Evolutionary conservation across 1,139 yeast genomes (phyloP).

Genomic region (Candida sp.): DNA sequence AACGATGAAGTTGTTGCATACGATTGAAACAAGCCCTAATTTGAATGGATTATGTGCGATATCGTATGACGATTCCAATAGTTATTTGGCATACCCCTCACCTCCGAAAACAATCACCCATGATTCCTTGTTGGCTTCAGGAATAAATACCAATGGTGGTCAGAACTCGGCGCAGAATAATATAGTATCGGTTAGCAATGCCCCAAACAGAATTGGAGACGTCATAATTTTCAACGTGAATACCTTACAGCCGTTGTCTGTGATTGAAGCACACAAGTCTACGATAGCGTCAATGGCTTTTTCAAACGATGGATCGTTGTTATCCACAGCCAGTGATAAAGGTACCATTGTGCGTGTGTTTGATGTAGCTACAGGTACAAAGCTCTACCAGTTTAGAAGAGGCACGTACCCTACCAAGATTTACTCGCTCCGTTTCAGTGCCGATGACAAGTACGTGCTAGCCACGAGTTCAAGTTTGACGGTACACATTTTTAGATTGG

Average conservation of each 20-base stretch:
- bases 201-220: constrained; percentile 75
- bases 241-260: constrained; percentile 82
- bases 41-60: constrained; percentile 63
- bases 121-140: constrained; percentile 45
- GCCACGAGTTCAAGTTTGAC: constrained; percentile 94
- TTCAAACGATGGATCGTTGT: constrained; percentile 77
- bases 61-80: constrained; percentile 64
- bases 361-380: constrained; percentile 80
- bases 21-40: constrained; percentile 85
- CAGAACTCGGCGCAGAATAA: constrained; percentile 45
- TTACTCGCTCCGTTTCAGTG: constrained; percentile 82
- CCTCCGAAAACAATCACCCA: constrained; percentile 61
- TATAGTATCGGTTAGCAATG: constrained; percentile 47
- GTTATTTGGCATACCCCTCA: constrained; percentile 87
- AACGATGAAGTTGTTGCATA: constrained; percentile 86
- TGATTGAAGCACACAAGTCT: constrained; percentile 93
- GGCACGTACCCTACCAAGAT: constrained; percentile 94
- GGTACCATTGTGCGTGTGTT: constrained; percentile 94
- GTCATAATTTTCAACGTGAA: constrained; percentile 83
- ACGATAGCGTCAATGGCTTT: constrained; percentile 79
- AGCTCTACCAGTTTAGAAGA: constrained; percentile 87
- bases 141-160: constrained; percentile 51
- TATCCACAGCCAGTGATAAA: constrained; percentile 95
- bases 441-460: constrained; percentile 72
- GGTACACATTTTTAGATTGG: constrained; percentile 84